These are phyloP conservation scores for Yamadazyma endophytica DNA, from an alignment of 805 yeast genomes.

Conservation along the genomic window DNA sequence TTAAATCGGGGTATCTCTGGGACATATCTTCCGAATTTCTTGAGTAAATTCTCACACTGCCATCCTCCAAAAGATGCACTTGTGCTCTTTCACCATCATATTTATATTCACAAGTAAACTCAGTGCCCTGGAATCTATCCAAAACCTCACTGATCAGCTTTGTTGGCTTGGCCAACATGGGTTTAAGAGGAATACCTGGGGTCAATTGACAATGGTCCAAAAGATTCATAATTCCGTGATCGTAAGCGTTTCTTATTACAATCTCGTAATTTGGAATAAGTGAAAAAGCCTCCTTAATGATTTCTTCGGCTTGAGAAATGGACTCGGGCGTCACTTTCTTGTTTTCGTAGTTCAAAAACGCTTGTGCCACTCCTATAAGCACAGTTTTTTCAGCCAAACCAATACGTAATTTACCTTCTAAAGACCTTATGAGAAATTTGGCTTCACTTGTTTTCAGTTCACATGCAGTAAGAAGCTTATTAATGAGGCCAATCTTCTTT, in stretches of 20 bases:
- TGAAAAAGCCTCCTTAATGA: slow-evolving; percentile 79
- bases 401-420: slow-evolving; percentile 90
- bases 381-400: slow-evolving; percentile 95
- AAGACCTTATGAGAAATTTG: slow-evolving; percentile 79
- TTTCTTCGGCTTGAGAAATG: slow-evolving; percentile 66
- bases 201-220: slow-evolving; percentile 66
- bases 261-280: slow-evolving; percentile 88
- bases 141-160: slow-evolving; percentile 89
- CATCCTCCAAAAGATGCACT: slow-evolving; percentile 67
- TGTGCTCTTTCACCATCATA: slow-evolving; percentile 99
- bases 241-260: slow-evolving; percentile 60
- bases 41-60: slow-evolving; percentile 74
- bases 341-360: slow-evolving; percentile 61
- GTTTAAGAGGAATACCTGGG: slow-evolving; percentile 94
- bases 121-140: slow-evolving; percentile 79
- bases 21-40: slow-evolving; percentile 98
- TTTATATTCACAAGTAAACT: slow-evolving; percentile 93
- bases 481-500: slow-evolving; percentile 73
- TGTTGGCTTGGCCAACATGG: slow-evolving; percentile 98
- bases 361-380: slow-evolving; percentile 76
- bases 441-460: slow-evolving; percentile 70
- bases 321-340: slow-evolving; percentile 35
- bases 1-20: slow-evolving; percentile 87
- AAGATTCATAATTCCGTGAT: slow-evolving; percentile 64
- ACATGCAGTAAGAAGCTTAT: slow-evolving; percentile 80